Percentiles rank a stretch among this genome's conserved stretches.
Conservation (phyloP, 2,329 filamentous ascomycete genomes). For the Ceratocystis lukuohia region DNA sequence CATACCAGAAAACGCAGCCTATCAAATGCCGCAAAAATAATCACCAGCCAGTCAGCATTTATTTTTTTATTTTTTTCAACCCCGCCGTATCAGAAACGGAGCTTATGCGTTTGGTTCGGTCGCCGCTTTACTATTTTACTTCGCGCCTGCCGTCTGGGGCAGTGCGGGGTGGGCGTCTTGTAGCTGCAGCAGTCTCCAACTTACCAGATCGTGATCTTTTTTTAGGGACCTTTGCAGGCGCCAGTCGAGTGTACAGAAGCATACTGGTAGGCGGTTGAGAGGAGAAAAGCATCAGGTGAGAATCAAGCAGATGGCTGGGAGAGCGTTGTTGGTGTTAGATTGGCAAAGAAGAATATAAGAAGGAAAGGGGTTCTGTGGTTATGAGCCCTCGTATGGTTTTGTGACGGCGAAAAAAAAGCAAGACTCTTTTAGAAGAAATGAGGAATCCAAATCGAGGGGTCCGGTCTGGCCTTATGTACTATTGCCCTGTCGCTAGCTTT, state of each 20-base stretch:
- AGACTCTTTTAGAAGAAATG: neutral
- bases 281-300: slow-evolving; percentile 1
- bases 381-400: neutral
- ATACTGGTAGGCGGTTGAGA: slow-evolving; percentile 27
- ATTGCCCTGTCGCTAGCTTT: neutral
- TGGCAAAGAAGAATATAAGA: neutral
- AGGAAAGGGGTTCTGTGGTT: neutral
- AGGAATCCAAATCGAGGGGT: neutral
- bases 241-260: slow-evolving; percentile 46
- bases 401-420: neutral
- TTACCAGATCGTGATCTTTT: slow-evolving; percentile 46
- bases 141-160: neutral
- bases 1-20: slow-evolving; percentile 18
- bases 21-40: neutral
- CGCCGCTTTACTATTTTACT: neutral
- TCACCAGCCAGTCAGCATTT: neutral
- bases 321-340: neutral
- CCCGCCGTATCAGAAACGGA: neutral
- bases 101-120: neutral
- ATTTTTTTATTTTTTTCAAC: neutral
- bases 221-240: slow-evolving; percentile 45
- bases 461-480: neutral
- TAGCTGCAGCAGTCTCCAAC: slow-evolving; percentile 23
- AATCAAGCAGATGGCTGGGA: neutral
- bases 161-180: neutral